Percentiles rank a stretch among this genome's conserved stretches.
These are phyloP conservation scores for Fusarium mundagurra DNA, from an alignment of 2,329 filamentous ascomycete species.

Conservation along the genomic window DNA sequence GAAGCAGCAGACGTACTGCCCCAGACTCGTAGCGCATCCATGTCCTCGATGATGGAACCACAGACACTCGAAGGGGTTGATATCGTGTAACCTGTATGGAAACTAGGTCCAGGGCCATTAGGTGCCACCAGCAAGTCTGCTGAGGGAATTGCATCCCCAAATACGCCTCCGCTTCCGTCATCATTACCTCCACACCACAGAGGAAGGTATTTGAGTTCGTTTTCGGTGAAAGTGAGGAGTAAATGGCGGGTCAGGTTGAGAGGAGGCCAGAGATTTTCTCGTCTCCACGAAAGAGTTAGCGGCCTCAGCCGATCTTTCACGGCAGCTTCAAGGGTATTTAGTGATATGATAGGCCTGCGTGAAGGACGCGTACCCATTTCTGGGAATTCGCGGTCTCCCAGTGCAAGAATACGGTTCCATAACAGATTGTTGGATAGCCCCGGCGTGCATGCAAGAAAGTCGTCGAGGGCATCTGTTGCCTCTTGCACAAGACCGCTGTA, in stretches of 20 bases:
- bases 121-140: conserved; percentile 53
- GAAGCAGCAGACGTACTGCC: conserved; percentile 49
- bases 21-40: conserved; percentile 48
- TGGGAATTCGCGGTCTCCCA: not conserved
- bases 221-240: conserved; percentile 62
- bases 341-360: conserved; percentile 29
- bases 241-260: conserved; percentile 55
- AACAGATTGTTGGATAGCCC: not conserved
- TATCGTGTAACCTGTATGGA: conserved; percentile 55
- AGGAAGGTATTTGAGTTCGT: conserved; percentile 71
- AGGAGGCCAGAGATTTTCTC: conserved; percentile 46
- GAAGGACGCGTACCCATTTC: not conserved
- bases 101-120: conserved; percentile 57
- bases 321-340: conserved; percentile 34
- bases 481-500: conserved; percentile 2
- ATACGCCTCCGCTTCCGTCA: conserved; percentile 62
- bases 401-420: conserved; percentile 10
- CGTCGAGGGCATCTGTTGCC: conserved; percentile 12
- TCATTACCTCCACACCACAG: conserved; percentile 70
- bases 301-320: conserved; percentile 37
- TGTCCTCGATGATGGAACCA: conserved; percentile 49
- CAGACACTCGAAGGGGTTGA: conserved; percentile 48
- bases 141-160: conserved; percentile 53
- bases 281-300: conserved; percentile 39
- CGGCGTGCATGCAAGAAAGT: conserved; percentile 9